These are phyloP conservation scores for Tilletia caries DNA, from an alignment of 1,284 basidiomycete genomes.

Conservation along the genomic window DNA sequence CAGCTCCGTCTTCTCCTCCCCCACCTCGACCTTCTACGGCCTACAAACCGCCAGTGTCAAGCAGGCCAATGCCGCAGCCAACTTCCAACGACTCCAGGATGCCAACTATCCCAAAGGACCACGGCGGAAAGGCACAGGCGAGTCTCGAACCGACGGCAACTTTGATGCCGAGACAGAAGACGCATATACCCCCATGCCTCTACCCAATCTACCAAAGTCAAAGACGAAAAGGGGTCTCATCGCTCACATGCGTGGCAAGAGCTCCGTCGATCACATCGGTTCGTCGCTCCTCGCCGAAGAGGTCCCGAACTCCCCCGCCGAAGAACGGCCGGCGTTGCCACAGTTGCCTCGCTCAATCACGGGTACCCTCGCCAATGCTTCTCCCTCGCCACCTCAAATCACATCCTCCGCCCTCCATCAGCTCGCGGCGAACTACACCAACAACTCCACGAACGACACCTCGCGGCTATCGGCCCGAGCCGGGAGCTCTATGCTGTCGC, in stretches of 20 bases:
- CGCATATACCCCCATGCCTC: background rate
- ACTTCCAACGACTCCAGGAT: background rate
- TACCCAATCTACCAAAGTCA: background rate
- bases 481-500: too few relatives aligned
- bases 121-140: background rate
- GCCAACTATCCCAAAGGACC: background rate
- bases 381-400: background rate
- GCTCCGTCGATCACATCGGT: background rate
- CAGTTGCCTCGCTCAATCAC: background rate
- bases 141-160: background rate
- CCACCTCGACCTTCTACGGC: background rate
- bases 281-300: background rate
- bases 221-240: background rate
- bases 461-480: too few relatives aligned
- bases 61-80: background rate
- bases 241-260: background rate
- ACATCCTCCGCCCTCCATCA: background rate
- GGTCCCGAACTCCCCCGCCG: background rate
- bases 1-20: conserved; percentile 2
- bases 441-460: too few relatives aligned
- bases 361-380: background rate
- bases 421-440: too few relatives aligned
- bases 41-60: background rate
- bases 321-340: background rate
- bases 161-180: background rate